These are phyloP conservation scores for Hondaea fermentalgiana DNA, from an alignment of 108 stramenopile genomes.

Conservation along the genomic window DNA sequence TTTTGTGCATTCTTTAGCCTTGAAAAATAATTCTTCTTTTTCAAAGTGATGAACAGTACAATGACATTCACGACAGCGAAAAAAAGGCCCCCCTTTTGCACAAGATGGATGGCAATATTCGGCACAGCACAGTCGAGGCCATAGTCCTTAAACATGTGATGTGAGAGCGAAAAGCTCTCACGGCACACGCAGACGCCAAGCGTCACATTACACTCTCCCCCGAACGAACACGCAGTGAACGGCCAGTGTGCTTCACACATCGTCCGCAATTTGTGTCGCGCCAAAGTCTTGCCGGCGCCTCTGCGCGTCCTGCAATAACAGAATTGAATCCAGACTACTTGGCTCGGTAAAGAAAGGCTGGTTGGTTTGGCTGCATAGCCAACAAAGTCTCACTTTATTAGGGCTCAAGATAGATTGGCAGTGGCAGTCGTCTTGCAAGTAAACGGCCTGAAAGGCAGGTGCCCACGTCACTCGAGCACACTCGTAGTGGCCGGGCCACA, in stretches of 20 bases:
- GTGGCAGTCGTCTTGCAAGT: too few relatives aligned
- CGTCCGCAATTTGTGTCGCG: background rate
- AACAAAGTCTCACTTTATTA: too few relatives aligned
- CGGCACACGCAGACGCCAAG: background rate
- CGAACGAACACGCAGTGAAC: background rate
- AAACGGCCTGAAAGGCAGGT: too few relatives aligned
- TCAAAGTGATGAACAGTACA: too few relatives aligned
- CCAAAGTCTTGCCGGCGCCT: background rate
- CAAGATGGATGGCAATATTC: background rate
- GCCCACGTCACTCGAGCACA: too few relatives aligned
- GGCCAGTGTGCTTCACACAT: background rate
- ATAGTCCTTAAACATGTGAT: background rate
- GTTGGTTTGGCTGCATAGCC: too few relatives aligned
- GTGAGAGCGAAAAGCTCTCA: background rate
- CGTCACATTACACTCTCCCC: background rate
- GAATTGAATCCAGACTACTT: background rate
- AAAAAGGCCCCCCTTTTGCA: too few relatives aligned
- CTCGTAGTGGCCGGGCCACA: too few relatives aligned
- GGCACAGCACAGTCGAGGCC: background rate
- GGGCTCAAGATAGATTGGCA: too few relatives aligned
- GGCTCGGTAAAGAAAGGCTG: background rate
- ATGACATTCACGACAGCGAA: too few relatives aligned
- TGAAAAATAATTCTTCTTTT: too few relatives aligned
- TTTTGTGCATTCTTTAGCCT: too few relatives aligned
- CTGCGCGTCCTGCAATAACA: background rate